A percentile compares a stretch with the other conserved stretches of the same genome.
These are phyloP conservation scores for Talaromyces trachyspermus DNA, from an alignment of 495 filamentous ascomycete species.

Conservation along the genomic window DNA sequence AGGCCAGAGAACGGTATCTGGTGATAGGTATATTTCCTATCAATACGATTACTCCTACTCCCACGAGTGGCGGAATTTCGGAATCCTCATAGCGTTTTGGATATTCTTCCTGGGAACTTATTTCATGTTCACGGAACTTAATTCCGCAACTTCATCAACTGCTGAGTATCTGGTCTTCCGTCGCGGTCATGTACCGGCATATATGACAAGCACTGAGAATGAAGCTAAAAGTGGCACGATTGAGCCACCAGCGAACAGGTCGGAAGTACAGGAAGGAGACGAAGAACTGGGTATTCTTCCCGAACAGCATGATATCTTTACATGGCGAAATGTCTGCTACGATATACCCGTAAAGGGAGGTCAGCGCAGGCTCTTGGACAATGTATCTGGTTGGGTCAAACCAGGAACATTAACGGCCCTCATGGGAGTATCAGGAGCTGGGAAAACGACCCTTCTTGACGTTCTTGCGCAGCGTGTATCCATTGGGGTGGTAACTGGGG, in stretches of 20 bases:
- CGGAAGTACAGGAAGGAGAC: conserved; percentile 25
- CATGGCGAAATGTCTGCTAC: conserved; percentile 68
- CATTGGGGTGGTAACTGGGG: conserved; percentile 43
- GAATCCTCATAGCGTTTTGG: conserved; percentile 55
- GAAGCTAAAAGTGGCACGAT: conserved; percentile 27
- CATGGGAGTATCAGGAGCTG: conserved; percentile 56
- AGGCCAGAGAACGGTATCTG: conserved; percentile 38
- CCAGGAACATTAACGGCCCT: conserved; percentile 61
- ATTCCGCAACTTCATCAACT: conserved; percentile 31
- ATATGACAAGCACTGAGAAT: conserved; percentile 33
- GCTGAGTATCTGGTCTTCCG: conserved; percentile 30
- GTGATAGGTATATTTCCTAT: conserved; percentile 39
- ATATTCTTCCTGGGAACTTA: conserved; percentile 47
- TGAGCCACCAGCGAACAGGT: background rate
- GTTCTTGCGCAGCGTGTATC: conserved; percentile 47
- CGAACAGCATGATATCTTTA: conserved; percentile 53
- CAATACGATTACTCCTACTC: conserved; percentile 46
- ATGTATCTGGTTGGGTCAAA: conserved; percentile 60
- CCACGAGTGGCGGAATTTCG: conserved; percentile 61
- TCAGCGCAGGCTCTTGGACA: conserved; percentile 50
- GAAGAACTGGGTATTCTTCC: conserved; percentile 33
- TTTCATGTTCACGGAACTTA: conserved; percentile 37
- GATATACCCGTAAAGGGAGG: conserved; percentile 56
- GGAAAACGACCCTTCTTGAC: conserved; percentile 60
- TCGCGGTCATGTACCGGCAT: conserved; percentile 21